These are phyloP conservation scores for Thinopyrum elongatum DNA, from an alignment of 176 grass and related monocot species.

Conservation along the genomic window DNA sequence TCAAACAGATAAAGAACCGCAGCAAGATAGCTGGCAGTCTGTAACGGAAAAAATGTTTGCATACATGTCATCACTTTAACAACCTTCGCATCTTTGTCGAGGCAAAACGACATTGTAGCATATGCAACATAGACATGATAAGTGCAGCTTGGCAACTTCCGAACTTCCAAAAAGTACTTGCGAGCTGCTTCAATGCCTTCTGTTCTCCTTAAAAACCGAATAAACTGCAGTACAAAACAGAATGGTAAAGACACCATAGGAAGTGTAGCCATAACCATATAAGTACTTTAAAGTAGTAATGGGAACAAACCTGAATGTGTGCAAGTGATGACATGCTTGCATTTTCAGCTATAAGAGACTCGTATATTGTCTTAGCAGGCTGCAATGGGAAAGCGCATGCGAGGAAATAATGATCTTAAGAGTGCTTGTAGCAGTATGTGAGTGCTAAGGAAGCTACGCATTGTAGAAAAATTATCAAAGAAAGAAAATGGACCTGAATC, in stretches of 20 bases:
- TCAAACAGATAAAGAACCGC: not conserved
- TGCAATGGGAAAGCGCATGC: constrained; percentile 29
- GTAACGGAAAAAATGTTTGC: not conserved
- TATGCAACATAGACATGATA: constrained; percentile 96
- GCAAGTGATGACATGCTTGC: constrained; percentile 53
- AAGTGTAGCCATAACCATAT: not conserved
- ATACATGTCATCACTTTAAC: constrained; percentile 26
- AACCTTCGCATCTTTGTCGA: constrained; percentile 97
- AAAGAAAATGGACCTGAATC: constrained; percentile 58
- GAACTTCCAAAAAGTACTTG: constrained; percentile 91
- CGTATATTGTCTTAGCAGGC: constrained; percentile 87
- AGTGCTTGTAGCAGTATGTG: constrained; percentile 5
- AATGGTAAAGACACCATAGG: constrained; percentile 25
- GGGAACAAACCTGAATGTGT: constrained; percentile 72
- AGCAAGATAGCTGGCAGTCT: not conserved
- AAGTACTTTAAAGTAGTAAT: constrained; percentile 26
- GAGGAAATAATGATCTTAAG: constrained; percentile 18
- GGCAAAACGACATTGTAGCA: constrained; percentile 87
- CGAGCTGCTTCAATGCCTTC: constrained; percentile 90
- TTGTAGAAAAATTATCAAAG: not conserved
- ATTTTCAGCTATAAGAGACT: constrained; percentile 70
- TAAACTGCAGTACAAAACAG: constrained; percentile 54
- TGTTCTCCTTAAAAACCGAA: constrained; percentile 94
- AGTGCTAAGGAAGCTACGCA: constrained; percentile 23
- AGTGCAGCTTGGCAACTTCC: constrained; percentile 73